Percentiles rank a stretch among this genome's conserved stretches.
These are phyloP conservation scores for Ogataea parapolymorpha DNA, from an alignment of 805 yeast genomes.

Conservation along the genomic window DNA sequence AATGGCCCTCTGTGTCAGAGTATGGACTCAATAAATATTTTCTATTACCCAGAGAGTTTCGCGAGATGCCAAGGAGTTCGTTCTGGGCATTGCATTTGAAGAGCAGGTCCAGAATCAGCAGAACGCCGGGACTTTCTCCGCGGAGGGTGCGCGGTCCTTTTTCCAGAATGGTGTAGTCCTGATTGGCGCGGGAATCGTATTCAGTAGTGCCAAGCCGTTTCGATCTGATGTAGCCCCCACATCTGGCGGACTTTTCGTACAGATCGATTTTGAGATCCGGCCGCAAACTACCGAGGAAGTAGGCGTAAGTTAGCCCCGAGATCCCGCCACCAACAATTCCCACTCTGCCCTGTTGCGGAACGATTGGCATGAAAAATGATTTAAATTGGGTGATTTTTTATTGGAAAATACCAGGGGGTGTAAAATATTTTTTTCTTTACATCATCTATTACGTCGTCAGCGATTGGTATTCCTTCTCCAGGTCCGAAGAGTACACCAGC, in stretches of 20 bases:
- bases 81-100: conserved; percentile 44
- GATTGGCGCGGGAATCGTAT: conserved; percentile 23
- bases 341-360: conserved; percentile 31
- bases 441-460: conserved; percentile 7
- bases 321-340: conserved; percentile 88
- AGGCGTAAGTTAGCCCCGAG: conserved; percentile 75
- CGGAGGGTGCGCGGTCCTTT: conserved; percentile 91
- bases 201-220: conserved; percentile 34
- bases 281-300: conserved; percentile 63
- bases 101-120: conserved; percentile 61
- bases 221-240: conserved; percentile 82
- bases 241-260: conserved; percentile 49
- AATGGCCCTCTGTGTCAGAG: conserved; percentile 19
- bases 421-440: not conserved
- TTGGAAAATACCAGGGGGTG: conserved; percentile 5
- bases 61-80: conserved; percentile 56
- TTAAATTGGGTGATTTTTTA: conserved; percentile 3
- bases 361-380: conserved; percentile 2
- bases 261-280: conserved; percentile 71
- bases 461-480: conserved; percentile 23
- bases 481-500: conserved; percentile 16
- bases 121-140: conserved; percentile 77
- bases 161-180: conserved; percentile 47
- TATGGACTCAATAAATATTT: conserved; percentile 55
- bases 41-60: conserved; percentile 60